Evolutionary conservation across 352 stramenopile species (phyloP).

Genomic region (Synura sp.): DNA sequence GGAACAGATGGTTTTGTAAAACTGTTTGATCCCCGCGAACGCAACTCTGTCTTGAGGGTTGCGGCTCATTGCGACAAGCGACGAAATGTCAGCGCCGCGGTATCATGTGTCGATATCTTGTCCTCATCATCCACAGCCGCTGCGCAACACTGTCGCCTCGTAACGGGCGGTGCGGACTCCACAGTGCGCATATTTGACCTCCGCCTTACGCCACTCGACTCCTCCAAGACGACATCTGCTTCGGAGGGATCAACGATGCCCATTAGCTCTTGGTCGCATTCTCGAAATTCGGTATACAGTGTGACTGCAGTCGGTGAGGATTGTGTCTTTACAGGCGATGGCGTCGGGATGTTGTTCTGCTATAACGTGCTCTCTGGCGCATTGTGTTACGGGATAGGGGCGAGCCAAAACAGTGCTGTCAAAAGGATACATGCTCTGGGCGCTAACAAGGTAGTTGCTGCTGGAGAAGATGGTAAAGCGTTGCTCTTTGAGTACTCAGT

Average conservation of each 20-base stretch:
- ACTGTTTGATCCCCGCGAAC: background rate
- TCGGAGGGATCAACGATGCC: too few relatives aligned
- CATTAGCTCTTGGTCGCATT: too few relatives aligned
- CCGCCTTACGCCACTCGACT: too few relatives aligned
- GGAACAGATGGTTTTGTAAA: conserved; percentile 23
- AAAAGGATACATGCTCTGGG: background rate
- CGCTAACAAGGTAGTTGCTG: background rate
- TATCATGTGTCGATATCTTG: too few relatives aligned
- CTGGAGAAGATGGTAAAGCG: conserved; percentile 14
- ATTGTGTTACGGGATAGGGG: background rate
- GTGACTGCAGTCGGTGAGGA: background rate
- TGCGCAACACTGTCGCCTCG: too few relatives aligned
- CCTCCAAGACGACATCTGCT: too few relatives aligned
- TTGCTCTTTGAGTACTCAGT: conserved; percentile 12
- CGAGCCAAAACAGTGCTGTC: background rate
- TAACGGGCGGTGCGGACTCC: too few relatives aligned
- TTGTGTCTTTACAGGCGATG: background rate
- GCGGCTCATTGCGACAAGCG: too few relatives aligned
- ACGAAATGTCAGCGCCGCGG: too few relatives aligned
- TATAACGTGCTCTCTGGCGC: background rate
- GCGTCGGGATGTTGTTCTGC: background rate
- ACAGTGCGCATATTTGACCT: too few relatives aligned
- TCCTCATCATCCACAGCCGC: too few relatives aligned
- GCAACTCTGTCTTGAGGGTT: background rate
- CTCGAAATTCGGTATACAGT: conserved; percentile 11